Evolutionary conservation across 2,329 filamentous ascomycete species (phyloP), one percentile per base, ranked within the genome.

Genomic region (Sarocladium strictum): DNA sequence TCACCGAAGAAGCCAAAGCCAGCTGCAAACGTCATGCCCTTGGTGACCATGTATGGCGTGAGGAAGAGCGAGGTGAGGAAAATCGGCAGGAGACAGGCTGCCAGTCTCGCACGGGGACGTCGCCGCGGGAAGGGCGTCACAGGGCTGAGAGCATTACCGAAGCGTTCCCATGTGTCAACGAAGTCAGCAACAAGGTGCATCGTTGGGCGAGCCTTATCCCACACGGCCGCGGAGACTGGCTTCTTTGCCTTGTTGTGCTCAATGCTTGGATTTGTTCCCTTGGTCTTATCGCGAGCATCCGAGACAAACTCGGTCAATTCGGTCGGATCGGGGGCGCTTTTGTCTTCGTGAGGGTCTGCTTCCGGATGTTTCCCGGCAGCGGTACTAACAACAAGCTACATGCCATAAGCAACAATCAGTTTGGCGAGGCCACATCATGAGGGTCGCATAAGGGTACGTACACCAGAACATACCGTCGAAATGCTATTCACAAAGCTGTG

Each of bases 1-100:
- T 93, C 86, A 1, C 87, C 88, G 59, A 95, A 96, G 72, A 95
- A 90, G 1, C 74, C 80, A 58, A 92, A 83, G 0, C 90, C 90
- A n/a, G 81, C 59, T 6, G 80, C 73, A 53, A 94, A 86, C 0
- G 83, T 85, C 1, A 80, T 68, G 1, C 78, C 78, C 64, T 93
- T 94, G 41, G 81, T 70, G 21, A 86, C 71, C 66, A 81, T 75
- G 59, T 87, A 83, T 0, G 82, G 77, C 0, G 76, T 78, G 0
- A 77, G 72, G 26, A 85, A 72, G 2, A 80, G 64, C 0, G 83
- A 83, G 2, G 71, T 60, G 0, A 84, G 61, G 0, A 85, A 64
- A 0, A 83, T 43, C 0, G 83, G 80, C 0, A 72, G 64, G 1
- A 88, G 64, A 2, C 81, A 68, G 1, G 68, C 67, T 1, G 79